Evolutionary conservation across 1,139 yeast species (phyloP), one percentile per base, ranked within the genome.

Genomic region (Spathaspora sp.): DNA sequence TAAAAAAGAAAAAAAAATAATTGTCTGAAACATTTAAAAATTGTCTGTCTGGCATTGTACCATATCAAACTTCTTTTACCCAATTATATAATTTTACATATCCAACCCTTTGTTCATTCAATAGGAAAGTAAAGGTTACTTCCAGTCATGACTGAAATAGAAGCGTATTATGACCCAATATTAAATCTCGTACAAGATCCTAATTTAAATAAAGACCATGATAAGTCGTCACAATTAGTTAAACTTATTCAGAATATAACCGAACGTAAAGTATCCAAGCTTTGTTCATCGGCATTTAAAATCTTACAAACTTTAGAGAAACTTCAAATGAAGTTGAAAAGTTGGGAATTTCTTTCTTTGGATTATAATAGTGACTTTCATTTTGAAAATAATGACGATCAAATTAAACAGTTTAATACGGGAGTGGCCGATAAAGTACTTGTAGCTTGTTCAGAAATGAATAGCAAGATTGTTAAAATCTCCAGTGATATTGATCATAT

Each of bases 301-400:
- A 71, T 78, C 4, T 61, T 80, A 31, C 74, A 80, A 51, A 74
- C 78, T 31, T 61, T 80, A 43, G 85, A 80, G 56, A 73, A 74
- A 51, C 66, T 78, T 20, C 78, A 76, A 51, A 58, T 76, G 38
- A 70, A 68, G 38, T 65, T 78, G 46, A 72, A 76, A 50, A 76
- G 76, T 51, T 80, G 85, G 85, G 82, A 80, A 44, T 79, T 80
- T 50, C 63, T 77, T 43, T 77, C 84, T n/a, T 59, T 80, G 36
- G 83, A 80, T 52, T 72, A 74, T 50, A 77, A 76, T 53, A 68
- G 80, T 23, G 69, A 66, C 38, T 60, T 63, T 34, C 78, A 74
- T 51, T 72, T 76, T 45, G 55, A 62, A 34, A 56, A 56, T 37
- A 60, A 58, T 18, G 65, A 63, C 41, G 65, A 64, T 31, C 54